phyloP scores from a whole-genome alignment of 768 basidiomycete genomes.

The Kwoniella bestiolae region DNA sequence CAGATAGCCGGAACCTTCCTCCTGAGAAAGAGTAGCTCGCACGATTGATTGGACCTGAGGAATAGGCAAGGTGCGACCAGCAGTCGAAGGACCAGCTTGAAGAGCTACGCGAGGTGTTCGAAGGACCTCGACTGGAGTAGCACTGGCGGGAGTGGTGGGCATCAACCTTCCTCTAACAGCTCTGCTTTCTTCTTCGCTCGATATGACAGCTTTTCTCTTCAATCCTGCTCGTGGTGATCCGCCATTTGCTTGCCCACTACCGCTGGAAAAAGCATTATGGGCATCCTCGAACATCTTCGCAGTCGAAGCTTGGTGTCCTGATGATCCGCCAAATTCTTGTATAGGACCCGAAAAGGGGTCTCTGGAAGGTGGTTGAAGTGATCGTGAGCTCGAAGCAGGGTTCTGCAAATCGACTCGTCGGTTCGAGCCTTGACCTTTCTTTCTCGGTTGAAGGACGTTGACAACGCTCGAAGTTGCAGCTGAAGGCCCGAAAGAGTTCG shows the following conservation, averaged over 20 bases:
- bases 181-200: slow-evolving; percentile 47
- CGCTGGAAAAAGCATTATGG: slow-evolving; percentile 37
- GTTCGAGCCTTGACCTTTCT: slow-evolving; percentile 27
- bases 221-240: slow-evolving; percentile 19
- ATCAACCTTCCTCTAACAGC: slow-evolving; percentile 41
- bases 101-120: slow-evolving; percentile 44
- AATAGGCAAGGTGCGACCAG: slow-evolving; percentile 60
- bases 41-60: slow-evolving; percentile 69
- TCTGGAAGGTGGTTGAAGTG: slow-evolving; percentile 10
- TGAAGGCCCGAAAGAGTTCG: slow-evolving; percentile 29
- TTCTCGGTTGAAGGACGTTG: slow-evolving; percentile 48
- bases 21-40: slow-evolving; percentile 66
- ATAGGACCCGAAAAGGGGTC: slow-evolving; percentile 49
- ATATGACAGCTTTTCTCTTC: slow-evolving; percentile 38
- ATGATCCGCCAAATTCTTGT: slow-evolving; percentile 41
- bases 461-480: slow-evolving; percentile 23
- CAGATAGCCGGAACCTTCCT: slow-evolving; percentile 62
- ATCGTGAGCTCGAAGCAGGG: slow-evolving; percentile 3
- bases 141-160: background rate
- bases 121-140: slow-evolving; percentile 10
- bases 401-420: slow-evolving; percentile 30
- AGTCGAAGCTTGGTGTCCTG: slow-evolving; percentile 35
- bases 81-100: slow-evolving; percentile 33
- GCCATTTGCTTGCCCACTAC: slow-evolving; percentile 1
- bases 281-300: slow-evolving; percentile 50